A percentile compares a stretch with the other conserved stretches of the same genome.
Conservation (phyloP, 805 yeast species). For the Metschnikowia borealis region DNA sequence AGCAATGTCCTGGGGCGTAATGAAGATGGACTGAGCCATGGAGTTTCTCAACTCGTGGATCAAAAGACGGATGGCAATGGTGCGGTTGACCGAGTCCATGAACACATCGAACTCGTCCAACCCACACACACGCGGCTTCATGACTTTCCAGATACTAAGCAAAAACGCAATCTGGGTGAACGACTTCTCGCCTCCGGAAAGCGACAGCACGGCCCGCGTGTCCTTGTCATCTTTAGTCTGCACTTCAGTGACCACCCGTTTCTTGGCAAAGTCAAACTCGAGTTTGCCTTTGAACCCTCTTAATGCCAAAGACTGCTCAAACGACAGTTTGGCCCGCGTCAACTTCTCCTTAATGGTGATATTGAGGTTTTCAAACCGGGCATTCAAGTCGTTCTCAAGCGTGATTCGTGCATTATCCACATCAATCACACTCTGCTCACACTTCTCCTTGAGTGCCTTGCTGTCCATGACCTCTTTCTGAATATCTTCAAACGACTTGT, state of each 20-base stretch:
- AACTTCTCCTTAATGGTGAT: conserved; percentile 31
- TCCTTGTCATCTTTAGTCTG: conserved; percentile 57
- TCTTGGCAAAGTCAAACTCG: conserved; percentile 52
- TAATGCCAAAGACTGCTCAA: conserved; percentile 54
- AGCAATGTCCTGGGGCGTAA: conserved; percentile 90
- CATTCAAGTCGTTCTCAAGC: conserved; percentile 28
- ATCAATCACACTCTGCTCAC: conserved; percentile 37
- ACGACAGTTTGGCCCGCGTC: conserved; percentile 36
- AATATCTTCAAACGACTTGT: conserved; percentile 54
- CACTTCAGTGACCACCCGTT: conserved; percentile 53
- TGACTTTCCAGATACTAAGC: conserved; percentile 87
- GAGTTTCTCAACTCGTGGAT: conserved; percentile 61
- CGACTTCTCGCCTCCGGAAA: conserved; percentile 97
- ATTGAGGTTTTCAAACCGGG: conserved; percentile 30
- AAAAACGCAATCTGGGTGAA: conserved; percentile 86
- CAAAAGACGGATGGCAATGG: conserved; percentile 71
- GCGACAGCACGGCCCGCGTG: conserved; percentile 68
- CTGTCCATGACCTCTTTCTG: conserved; percentile 43
- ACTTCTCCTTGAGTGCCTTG: conserved; percentile 40
- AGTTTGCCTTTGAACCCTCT: conserved; percentile 76
- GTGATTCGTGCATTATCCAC: conserved; percentile 25
- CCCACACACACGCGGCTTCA: conserved; percentile 85
- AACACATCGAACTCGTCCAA: conserved; percentile 96
- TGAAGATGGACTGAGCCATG: conserved; percentile 81
- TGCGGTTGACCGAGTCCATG: conserved; percentile 91